Conservation (phyloP, 1,284 basidiomycete genomes). For the Hemileia vastatrix region DNA sequence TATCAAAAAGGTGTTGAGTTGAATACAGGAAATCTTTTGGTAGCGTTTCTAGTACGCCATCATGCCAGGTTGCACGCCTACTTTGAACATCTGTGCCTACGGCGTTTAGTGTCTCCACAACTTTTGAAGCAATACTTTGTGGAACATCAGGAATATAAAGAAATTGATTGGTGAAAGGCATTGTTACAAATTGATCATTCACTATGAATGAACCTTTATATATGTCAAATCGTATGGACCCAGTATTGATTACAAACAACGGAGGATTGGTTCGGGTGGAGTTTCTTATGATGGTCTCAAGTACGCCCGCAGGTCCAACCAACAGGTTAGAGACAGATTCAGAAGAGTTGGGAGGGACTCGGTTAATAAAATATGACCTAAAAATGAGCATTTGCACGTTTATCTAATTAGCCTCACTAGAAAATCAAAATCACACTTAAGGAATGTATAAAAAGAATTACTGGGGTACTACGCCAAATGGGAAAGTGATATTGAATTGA, state of each 20-base stretch:
- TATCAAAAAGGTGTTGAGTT: no score
- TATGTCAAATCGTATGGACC: slow-evolving; percentile 36
- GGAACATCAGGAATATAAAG: slow-evolving; percentile 45
- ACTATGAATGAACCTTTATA: slow-evolving; percentile 38
- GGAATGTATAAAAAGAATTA: slow-evolving; percentile 3
- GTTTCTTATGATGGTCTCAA: slow-evolving; percentile 25
- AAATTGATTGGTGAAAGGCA: slow-evolving; percentile 53
- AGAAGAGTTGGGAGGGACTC: slow-evolving; percentile 13
- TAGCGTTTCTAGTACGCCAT: no score
- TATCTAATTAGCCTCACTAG: neutral
- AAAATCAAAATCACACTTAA: neutral
- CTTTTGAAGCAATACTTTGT: slow-evolving; percentile 17
- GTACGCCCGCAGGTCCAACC: slow-evolving; percentile 23
- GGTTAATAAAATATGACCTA: slow-evolving; percentile 19
- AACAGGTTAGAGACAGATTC: slow-evolving; percentile 30
- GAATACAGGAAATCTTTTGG: no score
- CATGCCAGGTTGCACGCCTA: no score
- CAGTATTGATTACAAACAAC: slow-evolving; percentile 34
- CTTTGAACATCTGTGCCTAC: slow-evolving; percentile 31
- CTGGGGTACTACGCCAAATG: slow-evolving; percentile 30
- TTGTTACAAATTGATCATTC: slow-evolving; percentile 50
- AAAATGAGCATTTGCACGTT: neutral
- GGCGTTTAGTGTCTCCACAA: slow-evolving; percentile 31
- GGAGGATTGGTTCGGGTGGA: slow-evolving; percentile 21
- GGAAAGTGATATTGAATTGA: slow-evolving; percentile 31